Conservation (phyloP, 768 basidiomycete species). For the Collybia nuda region DNA sequence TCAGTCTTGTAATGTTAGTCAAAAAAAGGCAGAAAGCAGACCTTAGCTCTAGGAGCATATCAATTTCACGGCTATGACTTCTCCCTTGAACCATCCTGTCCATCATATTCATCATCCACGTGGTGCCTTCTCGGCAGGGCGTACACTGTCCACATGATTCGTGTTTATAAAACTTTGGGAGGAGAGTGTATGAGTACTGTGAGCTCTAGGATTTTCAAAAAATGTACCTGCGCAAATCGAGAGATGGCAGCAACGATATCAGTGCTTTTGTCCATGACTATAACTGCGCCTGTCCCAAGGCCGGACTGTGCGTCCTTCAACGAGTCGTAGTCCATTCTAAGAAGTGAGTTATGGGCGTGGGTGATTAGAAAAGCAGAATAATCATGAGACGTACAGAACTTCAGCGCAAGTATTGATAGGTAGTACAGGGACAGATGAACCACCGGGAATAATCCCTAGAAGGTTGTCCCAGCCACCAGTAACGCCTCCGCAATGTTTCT, state of each 20-base stretch:
- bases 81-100: constrained; percentile 91
- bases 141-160: constrained; percentile 98
- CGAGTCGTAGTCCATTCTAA: constrained; percentile 97
- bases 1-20: not conserved
- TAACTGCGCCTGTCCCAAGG: constrained; percentile 96
- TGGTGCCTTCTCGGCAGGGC: constrained; percentile 92
- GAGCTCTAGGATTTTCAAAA: not conserved
- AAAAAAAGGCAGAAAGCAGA: constrained; percentile 34
- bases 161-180: constrained; percentile 88
- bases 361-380: not conserved
- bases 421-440: constrained; percentile 90
- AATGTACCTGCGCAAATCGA: constrained; percentile 75
- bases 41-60: constrained; percentile 97
- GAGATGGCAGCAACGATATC: constrained; percentile 95
- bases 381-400: constrained; percentile 69
- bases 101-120: constrained; percentile 99
- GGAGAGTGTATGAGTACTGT: not conserved
- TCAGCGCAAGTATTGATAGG: constrained; percentile 81
- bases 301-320: constrained; percentile 96
- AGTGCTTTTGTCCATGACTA: constrained; percentile 98
- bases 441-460: constrained; percentile 95
- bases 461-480: constrained; percentile 96
- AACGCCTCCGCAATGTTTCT: constrained; percentile 97
- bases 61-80: constrained; percentile 90
- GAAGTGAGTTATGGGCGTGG: not conserved